Evolutionary conservation across 225 moss, liverwort and hornwort species (phyloP), one percentile per base, ranked within the genome.

Genomic region (Physcomitrium patens): DNA sequence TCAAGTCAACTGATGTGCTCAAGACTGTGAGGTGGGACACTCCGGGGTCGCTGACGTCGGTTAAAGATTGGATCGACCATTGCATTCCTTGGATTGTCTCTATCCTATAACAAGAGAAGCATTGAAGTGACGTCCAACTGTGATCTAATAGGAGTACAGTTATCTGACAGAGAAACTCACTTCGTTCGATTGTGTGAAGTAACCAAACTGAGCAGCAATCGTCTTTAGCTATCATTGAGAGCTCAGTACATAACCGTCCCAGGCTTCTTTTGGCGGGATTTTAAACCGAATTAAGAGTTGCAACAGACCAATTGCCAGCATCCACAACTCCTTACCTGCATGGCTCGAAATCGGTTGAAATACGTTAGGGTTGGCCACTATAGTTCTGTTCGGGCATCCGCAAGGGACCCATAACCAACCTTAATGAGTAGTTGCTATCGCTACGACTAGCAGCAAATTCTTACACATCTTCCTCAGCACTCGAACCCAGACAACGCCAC

Each of bases 1-100:
- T 77, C 63, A 28, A 47, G 70, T 77, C 64, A 71, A 63, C 56
- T 26, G 4, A 26, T 9, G 68, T 57, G 20, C 48, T 73, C 68
- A 51, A 73, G 69, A 73, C 57, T 44, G 45, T 69, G 63, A 68
- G 64, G 41, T 57, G 77, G 68, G 31, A 37, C 7, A 4, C 31
- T 37, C 7, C 31, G 31, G 31, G 31, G 47, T 60, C 51, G 45
- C 28, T 31, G 5, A 45, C 61, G 61, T 67, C 71, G 46, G 76
- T 48, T 61, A 18, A 31, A 54, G 58, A 61, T 52, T 72, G 44
- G 31, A 37, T 37, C 31, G 31, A 4, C 7, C 42, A 22, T 10
- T 57, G 69, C 56, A 56, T 46, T 46, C 31, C 31, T 37, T 22
- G 45, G 52, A 44, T 41, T 17, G 51, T 64, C 58, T n/a, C 68